A percentile compares a stretch with the other conserved stretches of the same genome.
Evolutionary conservation across 1,284 basidiomycete species (phyloP).

Genomic region (Rhodotorula sp.): DNA sequence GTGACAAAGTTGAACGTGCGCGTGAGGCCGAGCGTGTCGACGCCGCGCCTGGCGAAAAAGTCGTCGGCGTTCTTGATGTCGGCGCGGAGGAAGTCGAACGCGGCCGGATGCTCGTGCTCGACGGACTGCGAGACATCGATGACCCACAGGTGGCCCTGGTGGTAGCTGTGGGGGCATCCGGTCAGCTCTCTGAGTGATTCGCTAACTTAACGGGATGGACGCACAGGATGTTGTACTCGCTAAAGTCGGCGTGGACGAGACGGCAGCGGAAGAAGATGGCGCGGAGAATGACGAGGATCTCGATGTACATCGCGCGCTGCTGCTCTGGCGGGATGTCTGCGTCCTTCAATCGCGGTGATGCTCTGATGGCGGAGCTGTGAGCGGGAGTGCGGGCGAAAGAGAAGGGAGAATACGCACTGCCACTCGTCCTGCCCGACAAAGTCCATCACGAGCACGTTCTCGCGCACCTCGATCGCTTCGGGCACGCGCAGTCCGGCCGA

Average conservation of each 20-base stretch:
- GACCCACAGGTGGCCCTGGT: conserved; percentile 73
- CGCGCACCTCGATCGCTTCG: conserved; percentile 85
- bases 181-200: background rate
- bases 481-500: conserved; percentile 83
- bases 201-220: conserved; percentile 48
- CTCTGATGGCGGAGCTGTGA: conserved; percentile 56
- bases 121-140: conserved; percentile 99
- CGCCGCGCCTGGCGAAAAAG: conserved; percentile 79
- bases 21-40: conserved; percentile 74
- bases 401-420: conserved; percentile 54
- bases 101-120: conserved; percentile 94
- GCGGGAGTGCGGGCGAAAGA: background rate
- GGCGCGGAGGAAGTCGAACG: conserved; percentile 91
- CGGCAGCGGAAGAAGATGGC: conserved; percentile 86
- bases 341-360: conserved; percentile 87
- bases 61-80: conserved; percentile 93
- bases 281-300: conserved; percentile 77
- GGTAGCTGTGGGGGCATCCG: conserved; percentile 51
- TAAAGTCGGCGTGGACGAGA: conserved; percentile 95
- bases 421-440: conserved; percentile 82
- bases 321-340: conserved; percentile 64
- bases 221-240: conserved; percentile 96
- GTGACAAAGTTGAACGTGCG: conserved; percentile 87
- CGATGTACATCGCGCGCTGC: conserved; percentile 68
- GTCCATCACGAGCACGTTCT: conserved; percentile 96